Percentiles rank a stretch among this genome's conserved stretches.
Evolutionary conservation across 208 protist species (phyloP).

Genomic region (Crithidia mellificae): DNA sequence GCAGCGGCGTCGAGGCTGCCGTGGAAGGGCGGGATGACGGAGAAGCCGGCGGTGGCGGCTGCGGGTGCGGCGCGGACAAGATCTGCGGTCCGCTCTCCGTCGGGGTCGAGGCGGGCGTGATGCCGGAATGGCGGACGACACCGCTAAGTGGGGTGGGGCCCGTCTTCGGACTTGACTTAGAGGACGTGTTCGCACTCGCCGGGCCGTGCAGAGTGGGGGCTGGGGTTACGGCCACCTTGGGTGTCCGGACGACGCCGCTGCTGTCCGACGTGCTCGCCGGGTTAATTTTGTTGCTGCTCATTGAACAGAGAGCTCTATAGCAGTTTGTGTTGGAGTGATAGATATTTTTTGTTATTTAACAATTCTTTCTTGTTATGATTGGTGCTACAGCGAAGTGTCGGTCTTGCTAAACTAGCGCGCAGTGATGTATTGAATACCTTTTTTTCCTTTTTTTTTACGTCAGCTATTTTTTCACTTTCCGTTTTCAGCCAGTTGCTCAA

Average conservation of each 20-base stretch:
- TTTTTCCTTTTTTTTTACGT: no score
- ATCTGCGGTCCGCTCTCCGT: neutral
- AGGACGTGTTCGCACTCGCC: neutral
- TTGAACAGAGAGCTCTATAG: no score
- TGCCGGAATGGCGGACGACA: constrained; percentile 1
- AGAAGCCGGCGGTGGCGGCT: neutral
- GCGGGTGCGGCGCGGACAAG: neutral
- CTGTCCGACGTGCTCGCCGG: neutral
- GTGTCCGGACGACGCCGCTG: neutral
- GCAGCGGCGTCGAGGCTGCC: neutral
- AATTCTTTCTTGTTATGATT: no score
- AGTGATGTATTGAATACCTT: no score
- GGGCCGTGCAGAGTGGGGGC: neutral
- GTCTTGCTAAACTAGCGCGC: no score
- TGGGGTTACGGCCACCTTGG: constrained; percentile 2
- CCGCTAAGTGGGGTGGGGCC: neutral
- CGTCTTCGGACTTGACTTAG: neutral
- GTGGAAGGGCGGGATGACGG: neutral
- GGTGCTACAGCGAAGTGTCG: no score
- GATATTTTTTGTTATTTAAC: no score
- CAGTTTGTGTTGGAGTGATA: no score
- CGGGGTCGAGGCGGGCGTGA: neutral
- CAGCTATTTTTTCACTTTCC: no score
- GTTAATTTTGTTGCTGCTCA: constrained; percentile 2
- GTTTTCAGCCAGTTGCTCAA: no score